Conservation (phyloP, 192 early-diverging fungal genomes). For the Lunasporangiospora selenospora region DNA sequence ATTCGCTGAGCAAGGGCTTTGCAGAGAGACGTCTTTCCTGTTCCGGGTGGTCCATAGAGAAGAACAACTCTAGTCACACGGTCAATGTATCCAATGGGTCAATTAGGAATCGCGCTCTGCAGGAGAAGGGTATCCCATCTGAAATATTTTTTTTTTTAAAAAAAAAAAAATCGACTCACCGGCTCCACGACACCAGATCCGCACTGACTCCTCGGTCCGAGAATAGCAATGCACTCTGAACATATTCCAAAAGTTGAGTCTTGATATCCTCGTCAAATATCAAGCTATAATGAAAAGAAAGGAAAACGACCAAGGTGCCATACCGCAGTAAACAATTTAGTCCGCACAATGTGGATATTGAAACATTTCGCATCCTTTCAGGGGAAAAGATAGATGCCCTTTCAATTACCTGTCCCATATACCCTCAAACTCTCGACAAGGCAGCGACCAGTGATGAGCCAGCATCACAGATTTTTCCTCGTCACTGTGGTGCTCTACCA, state of each 20-base stretch:
- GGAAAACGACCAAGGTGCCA: no score
- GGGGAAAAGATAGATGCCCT: no score
- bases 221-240: constrained; percentile 68
- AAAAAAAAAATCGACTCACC: constrained; percentile 10
- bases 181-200: constrained; percentile 65
- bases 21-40: constrained; percentile 74
- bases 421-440: constrained; percentile 52
- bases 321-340: no score
- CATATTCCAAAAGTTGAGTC: constrained; percentile 61
- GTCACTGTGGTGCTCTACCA: constrained; percentile 50
- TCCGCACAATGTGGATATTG: neutral
- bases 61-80: constrained; percentile 55
- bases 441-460: constrained; percentile 56
- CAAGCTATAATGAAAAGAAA: constrained; percentile 34
- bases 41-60: constrained; percentile 74
- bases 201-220: constrained; percentile 61
- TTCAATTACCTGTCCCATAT: constrained; percentile 60
- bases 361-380: no score
- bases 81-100: no score
- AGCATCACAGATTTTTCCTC: constrained; percentile 54
- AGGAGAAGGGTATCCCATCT: no score
- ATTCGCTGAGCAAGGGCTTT: constrained; percentile 70
- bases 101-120: no score
- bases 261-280: constrained; percentile 67
- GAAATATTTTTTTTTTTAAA: neutral